A percentile compares a stretch with the other conserved stretches of the same genome.
phyloP scores from a whole-genome alignment of 1,284 basidiomycete species.

The Malassezia arunalokei region DNA sequence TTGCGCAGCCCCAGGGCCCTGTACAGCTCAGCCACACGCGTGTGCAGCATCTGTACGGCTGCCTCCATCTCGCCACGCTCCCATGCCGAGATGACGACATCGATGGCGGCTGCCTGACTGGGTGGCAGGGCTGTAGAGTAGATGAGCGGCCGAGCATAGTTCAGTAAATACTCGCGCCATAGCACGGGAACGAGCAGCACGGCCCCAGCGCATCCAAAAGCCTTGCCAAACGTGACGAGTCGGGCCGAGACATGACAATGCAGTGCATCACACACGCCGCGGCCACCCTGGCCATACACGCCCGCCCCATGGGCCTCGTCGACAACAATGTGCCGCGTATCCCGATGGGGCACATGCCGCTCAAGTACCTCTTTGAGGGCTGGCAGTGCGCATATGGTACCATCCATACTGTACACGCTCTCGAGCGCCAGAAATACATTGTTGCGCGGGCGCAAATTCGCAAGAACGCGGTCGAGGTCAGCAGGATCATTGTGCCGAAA shows the following conservation, averaged over 20 bases:
- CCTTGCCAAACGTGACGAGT: conserved; percentile 42
- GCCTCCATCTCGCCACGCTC: not conserved
- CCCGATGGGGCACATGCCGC: conserved; percentile 52
- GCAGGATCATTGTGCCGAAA: conserved; percentile 66
- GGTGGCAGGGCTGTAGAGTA: conserved; percentile 48
- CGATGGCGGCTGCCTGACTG: not conserved
- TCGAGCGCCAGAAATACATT: conserved; percentile 61
- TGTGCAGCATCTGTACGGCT: conserved; percentile 1
- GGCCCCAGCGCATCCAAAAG: conserved; percentile 50
- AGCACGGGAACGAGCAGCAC: conserved; percentile 63
- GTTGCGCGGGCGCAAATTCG: not conserved
- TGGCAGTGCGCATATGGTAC: conserved; percentile 66
- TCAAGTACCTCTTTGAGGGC: conserved; percentile 58
- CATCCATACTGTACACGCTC: conserved; percentile 88
- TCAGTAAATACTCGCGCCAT: conserved; percentile 71
- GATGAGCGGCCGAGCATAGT: conserved; percentile 76
- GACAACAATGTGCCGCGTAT: conserved; percentile 50
- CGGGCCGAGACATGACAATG: conserved; percentile 18
- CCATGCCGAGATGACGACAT: conserved; percentile 14
- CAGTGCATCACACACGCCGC: conserved; percentile 25
- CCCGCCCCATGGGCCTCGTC: conserved; percentile 75
- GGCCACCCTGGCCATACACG: conserved; percentile 51
- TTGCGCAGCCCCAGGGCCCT: not conserved
- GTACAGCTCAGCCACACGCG: conserved; percentile 4
- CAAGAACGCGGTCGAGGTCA: not conserved